Evolutionary conservation across 768 basidiomycete genomes (phyloP).

Genomic region (Boletus fagicola): DNA sequence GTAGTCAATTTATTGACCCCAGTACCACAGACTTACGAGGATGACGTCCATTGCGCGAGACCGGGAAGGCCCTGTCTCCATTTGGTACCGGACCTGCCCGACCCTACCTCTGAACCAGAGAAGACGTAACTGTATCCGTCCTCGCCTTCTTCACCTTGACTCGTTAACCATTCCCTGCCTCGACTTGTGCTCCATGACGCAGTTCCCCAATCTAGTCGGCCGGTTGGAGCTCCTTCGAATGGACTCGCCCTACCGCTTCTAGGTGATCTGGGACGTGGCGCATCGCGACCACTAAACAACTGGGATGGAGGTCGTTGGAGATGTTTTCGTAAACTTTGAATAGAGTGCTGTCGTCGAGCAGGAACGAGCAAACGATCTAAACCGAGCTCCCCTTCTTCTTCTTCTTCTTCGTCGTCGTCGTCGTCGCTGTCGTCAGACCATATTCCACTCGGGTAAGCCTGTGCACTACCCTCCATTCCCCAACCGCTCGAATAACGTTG

Average conservation of each 20-base stretch:
- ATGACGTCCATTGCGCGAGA: constrained; percentile 29
- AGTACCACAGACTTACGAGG: constrained; percentile 18
- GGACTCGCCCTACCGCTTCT: constrained; percentile 20
- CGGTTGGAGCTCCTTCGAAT: constrained; percentile 7
- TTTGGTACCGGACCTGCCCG: constrained; percentile 24
- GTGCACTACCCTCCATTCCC: constrained; percentile 26
- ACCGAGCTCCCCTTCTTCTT: constrained; percentile 59
- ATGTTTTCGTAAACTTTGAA: constrained; percentile 67
- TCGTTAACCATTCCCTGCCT: constrained; percentile 27
- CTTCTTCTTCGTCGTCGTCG: constrained; percentile 40
- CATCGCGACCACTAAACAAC: constrained; percentile 12
- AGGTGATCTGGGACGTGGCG: constrained; percentile 14
- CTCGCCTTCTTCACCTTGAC: constrained; percentile 29
- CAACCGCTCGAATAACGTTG: constrained; percentile 35
- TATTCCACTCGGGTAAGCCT: constrained; percentile 11
- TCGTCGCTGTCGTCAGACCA: constrained; percentile 31
- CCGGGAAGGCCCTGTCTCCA: constrained; percentile 35
- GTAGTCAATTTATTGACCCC: neutral
- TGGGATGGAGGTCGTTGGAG: constrained; percentile 35
- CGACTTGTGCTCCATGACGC: constrained; percentile 22
- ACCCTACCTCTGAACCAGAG: constrained; percentile 18
- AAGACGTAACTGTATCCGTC: constrained; percentile 28
- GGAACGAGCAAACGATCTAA: constrained; percentile 67
- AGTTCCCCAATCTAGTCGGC: constrained; percentile 18
- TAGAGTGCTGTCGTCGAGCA: constrained; percentile 71